These are phyloP conservation scores for Amylostereum chailletii DNA, from an alignment of 1,284 basidiomycete species.

Conservation along the genomic window DNA sequence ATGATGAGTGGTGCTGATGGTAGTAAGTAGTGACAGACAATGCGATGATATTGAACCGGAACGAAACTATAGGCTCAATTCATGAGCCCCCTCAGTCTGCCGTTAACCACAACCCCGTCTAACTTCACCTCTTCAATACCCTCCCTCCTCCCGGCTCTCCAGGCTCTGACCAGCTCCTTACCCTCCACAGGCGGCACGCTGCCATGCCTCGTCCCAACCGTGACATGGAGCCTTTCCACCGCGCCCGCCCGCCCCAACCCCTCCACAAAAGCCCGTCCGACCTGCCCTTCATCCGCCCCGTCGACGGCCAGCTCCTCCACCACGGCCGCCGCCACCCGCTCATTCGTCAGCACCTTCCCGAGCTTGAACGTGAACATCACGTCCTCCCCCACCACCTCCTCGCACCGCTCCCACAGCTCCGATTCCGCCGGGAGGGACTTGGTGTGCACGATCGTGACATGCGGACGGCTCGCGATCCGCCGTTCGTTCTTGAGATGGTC, in stretches of 20 bases:
- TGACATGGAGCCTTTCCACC: conserved; percentile 67
- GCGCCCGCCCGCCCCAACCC: conserved; percentile 37
- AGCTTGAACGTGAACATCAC: conserved; percentile 60
- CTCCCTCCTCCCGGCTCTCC: conserved; percentile 31
- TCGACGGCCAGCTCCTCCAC: conserved; percentile 46
- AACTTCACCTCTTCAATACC: conserved; percentile 26
- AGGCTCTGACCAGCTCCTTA: conserved; percentile 49
- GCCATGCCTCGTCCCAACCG: conserved; percentile 66
- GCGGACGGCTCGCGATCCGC: conserved; percentile 60
- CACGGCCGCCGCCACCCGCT: conserved; percentile 71
- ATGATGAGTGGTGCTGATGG: too few relatives aligned
- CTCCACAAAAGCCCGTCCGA: conserved; percentile 39
- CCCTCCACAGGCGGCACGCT: conserved; percentile 68
- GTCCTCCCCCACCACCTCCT: conserved; percentile 30
- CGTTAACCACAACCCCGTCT: conserved; percentile 26
- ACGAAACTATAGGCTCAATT: conserved; percentile 4
- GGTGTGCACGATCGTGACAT: conserved; percentile 82
- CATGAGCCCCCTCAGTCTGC: conserved; percentile 33
- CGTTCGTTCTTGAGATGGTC: conserved; percentile 31
- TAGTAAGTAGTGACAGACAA: too few relatives aligned
- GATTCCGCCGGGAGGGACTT: conserved; percentile 42
- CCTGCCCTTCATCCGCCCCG: conserved; percentile 20
- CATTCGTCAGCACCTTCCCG: conserved; percentile 67
- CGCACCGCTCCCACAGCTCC: conserved; percentile 63
- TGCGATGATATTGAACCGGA: too few relatives aligned